These are phyloP conservation scores for Coemansia sp. DNA, from an alignment of 192 early-diverging fungal species.

Conservation along the genomic window DNA sequence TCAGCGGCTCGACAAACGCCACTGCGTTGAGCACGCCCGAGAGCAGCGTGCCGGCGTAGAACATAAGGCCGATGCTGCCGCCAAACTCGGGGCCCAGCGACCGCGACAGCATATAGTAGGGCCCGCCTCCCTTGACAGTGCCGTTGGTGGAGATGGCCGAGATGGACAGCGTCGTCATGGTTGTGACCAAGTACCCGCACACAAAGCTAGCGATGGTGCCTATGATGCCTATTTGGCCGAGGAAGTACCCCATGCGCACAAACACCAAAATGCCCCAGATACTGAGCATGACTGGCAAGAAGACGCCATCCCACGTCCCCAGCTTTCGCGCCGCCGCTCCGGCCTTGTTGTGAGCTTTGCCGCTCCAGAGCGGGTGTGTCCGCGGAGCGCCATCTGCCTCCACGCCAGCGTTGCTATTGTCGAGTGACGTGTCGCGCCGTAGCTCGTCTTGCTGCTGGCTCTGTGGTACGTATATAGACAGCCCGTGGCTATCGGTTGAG, in stretches of 20 bases:
- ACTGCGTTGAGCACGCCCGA: constrained; percentile 61
- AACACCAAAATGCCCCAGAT: constrained; percentile 75
- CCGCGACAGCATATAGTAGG: constrained; percentile 68
- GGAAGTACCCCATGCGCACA: constrained; percentile 67
- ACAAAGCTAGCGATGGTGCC: constrained; percentile 62
- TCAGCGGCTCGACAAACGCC: constrained; percentile 64
- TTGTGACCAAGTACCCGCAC: constrained; percentile 59
- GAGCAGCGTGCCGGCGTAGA: constrained; percentile 60
- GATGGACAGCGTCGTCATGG: constrained; percentile 63
- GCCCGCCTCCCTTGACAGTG: constrained; percentile 65
- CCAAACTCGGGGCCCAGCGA: constrained; percentile 73
- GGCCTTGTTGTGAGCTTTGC: background rate
- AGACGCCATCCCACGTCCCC: constrained; percentile 69
- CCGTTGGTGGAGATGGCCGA: constrained; percentile 72
- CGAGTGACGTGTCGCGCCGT: background rate
- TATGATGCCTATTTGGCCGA: constrained; percentile 62
- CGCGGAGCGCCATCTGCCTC: background rate
- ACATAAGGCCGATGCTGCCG: constrained; percentile 68
- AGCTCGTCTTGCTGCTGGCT: background rate
- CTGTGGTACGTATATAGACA: background rate
- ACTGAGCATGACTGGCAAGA: constrained; percentile 63
- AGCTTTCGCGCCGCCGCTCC: constrained; percentile 50
- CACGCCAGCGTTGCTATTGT: background rate
- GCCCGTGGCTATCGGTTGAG: background rate
- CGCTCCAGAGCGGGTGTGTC: background rate